Evolutionary conservation across 441 rosid species (phyloP), one percentile per base, ranked within the genome.

Genomic region (Arabidopsis hybrid): DNA sequence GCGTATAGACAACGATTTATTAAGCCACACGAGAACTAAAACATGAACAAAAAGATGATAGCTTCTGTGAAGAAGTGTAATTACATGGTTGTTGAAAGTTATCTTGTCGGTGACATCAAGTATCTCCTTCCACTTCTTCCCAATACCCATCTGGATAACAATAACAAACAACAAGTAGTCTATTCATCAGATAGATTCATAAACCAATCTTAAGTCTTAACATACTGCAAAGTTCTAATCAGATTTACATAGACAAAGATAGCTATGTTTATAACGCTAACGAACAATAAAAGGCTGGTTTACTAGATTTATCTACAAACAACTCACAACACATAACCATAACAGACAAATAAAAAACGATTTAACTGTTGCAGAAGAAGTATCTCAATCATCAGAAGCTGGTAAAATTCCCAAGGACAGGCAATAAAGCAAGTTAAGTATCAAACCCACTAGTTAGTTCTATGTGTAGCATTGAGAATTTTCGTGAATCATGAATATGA

Each of bases 101-200:
- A 93, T 85, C 89, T 84, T 90, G 60, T 93, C 96, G n/a, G 84
- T 80, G 79, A 79, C 66, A n/a, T 86, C 90, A 49, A 93, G 79
- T 79, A 91, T 78, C 79, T 93, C 97, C 86, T 93, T 93, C 98
- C 98, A 91, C 85, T 93, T 93, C 85, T 84, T 87, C 57, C 97
- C 98, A 60, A 93, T 88, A 83, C 93, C 75, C 90, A 81, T 91
- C 98, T 93, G 67, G 75, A 62, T 68, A 31, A 67, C 40, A 76
- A 21, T 10, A 71, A 60, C 14, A 77, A 32, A 35, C 51, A 65
- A 59, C 6, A 59, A 26, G 21, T 43, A 17, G 42, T 42, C 5
- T 38, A 4, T 35, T 63, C 13, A 43, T 56, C 49, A 72, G 43
- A 21, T 16, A 42, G 4, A 26, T 67, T 57, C 50, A 61, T 45